These are phyloP conservation scores for Rhododendron williamsianum DNA, from an alignment of 148 eudicot genomes.

Conservation along the genomic window DNA sequence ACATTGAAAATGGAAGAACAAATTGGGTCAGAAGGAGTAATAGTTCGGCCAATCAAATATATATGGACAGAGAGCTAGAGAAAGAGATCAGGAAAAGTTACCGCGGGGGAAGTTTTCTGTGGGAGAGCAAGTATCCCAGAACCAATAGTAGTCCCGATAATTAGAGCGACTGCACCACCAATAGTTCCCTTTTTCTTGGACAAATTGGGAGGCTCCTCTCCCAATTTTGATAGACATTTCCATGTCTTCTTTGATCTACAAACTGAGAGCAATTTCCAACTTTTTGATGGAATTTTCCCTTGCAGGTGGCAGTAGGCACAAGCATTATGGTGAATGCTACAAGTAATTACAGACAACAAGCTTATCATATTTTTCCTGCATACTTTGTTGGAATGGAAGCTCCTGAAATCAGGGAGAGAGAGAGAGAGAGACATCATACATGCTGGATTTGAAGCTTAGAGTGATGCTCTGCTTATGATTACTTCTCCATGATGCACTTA, in stretches of 20 bases:
- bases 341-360: neutral
- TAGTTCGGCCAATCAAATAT: neutral
- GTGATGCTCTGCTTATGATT: constrained; percentile 10
- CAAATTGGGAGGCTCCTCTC: constrained; percentile 8
- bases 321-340: constrained; percentile 3
- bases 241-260: constrained; percentile 12
- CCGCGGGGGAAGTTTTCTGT: constrained; percentile 44
- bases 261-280: constrained; percentile 12
- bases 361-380: neutral
- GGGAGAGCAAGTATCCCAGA: constrained; percentile 55
- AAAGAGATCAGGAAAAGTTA: constrained; percentile 9
- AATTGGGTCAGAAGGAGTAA: neutral
- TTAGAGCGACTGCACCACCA: constrained; percentile 46
- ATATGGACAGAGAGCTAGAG: neutral
- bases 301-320: constrained; percentile 13
- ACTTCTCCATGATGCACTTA: constrained; percentile 12
- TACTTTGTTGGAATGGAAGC: neutral
- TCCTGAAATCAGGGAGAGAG: neutral
- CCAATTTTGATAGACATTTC: constrained; percentile 9
- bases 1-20: too few species aligned
- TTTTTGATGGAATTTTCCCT: constrained; percentile 5
- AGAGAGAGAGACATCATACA: constrained; percentile 12
- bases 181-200: constrained; percentile 33
- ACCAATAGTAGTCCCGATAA: constrained; percentile 48
- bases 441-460: constrained; percentile 10